phyloP scores from a whole-genome alignment of 2,329 filamentous ascomycete species.

The Colletotrichum destructivum region DNA sequence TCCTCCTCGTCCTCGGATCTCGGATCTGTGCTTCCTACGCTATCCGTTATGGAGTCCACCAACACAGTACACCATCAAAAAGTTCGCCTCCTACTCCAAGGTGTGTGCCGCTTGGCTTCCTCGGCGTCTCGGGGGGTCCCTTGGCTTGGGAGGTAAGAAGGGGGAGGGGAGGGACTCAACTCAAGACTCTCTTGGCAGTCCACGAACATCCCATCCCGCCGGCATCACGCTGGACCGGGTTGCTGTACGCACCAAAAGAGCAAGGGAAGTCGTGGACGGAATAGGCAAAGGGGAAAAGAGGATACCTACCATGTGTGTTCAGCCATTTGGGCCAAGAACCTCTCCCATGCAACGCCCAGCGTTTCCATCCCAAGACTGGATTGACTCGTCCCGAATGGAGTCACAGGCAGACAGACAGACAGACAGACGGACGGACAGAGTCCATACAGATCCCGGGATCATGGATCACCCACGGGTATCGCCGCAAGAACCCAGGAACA shows the following conservation, averaged over 20 bases:
- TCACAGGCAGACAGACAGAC: not conserved
- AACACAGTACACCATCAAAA: not conserved
- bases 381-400: conserved; percentile 33
- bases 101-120: not conserved
- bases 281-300: not conserved
- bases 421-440: not conserved
- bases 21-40: not conserved
- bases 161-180: too few relatives aligned
- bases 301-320: not conserved
- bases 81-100: not conserved
- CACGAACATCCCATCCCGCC: conserved; percentile 32
- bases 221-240: conserved; percentile 32
- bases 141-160: not conserved
- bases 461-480: not conserved
- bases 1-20: not conserved
- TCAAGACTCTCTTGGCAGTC: not conserved
- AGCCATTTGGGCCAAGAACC: not conserved
- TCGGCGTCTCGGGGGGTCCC: not conserved
- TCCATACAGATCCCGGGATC: conserved; percentile 5
- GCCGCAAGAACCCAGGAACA: not conserved
- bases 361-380: conserved; percentile 2
- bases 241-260: not conserved
- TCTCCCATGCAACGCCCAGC: conserved; percentile 10
- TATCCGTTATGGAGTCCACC: not conserved
- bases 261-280: not conserved